Base-by-base conservation (phyloP, 2,329 filamentous ascomycete genomes). In the Harringtonia aguacate region DNA sequence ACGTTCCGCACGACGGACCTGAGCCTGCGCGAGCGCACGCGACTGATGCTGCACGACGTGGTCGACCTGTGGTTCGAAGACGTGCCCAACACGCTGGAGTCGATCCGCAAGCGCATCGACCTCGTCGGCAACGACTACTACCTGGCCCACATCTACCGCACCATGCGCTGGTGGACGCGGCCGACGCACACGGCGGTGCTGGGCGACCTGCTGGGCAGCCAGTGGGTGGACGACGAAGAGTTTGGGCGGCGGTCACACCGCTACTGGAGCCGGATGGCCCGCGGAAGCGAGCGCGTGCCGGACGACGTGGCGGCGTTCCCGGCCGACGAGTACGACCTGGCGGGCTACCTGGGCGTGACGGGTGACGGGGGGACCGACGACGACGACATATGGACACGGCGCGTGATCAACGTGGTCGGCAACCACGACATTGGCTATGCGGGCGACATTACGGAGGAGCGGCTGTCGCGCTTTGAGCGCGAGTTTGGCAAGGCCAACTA, bases 391-490 rank as follows among this genome's bases (percentile, higher is more conserved):
- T 97, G 92, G 92, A 63, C 70, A n/a, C 73, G 69, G 34, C 76
- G 84, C 44, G 72, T 95, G 50, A 87, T 98, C 59, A 94, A 95
- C 53, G 78, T 97, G 22, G 88, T 81, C 0, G 92, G 92, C 2
- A 98, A 98, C 57, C 92, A 98, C 59, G 92, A 98, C 61, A 81
- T 98, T 56, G 92, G 92, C 29, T 98, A 98, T 59, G 87, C 89
- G 0, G 92, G 92, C 4, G 92, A 98, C 61, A 73, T 97, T 48
- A 87, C 83, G 34, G 65, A 72, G n/a, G 71, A 78, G 48, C 78
- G 88, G 4, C 70, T 95, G 44, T 69, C 77, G 24, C 77, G 92
- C 2, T 98, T 97, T 58, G 88, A 95, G 63, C 71, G 73, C 20
- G 75, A 76, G 2, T 98, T 94, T 65, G 92, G 92, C 45, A 85